Evolutionary conservation across 306 rosid genomes (phyloP), one percentile per base, ranked within the genome.

Genomic region (Sphenostylis stenocarpa): DNA sequence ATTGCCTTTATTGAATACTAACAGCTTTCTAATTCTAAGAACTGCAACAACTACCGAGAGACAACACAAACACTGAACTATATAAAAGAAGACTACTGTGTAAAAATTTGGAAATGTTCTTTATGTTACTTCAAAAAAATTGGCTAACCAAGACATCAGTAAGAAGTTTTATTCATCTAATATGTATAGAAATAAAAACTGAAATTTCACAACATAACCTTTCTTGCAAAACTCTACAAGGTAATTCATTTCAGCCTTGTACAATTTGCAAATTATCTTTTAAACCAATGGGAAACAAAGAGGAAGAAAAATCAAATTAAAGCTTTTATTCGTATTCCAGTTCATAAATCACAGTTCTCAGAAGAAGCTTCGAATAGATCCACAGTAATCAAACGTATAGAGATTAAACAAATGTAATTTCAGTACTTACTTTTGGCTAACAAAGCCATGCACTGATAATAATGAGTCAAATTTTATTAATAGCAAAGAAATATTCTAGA

Each of bases 161-260:
- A 68, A 33, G 34, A 23, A 72, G 77, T 21, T 41, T 39, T 51
- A 4, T 33, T 72, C 17, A 39, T 19, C 5, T 49, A 5, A 33
- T 31, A 70, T 49, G 20, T 70, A 51, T 24, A 70, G 33, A 70
- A 12, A 70, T 19, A 33, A 19, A 20, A 33, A 34, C 63, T 20
- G 13, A 20, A 6, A 52, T 11, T 70, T 33, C 63, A 19, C 34
- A 33, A 19, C 76, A 53, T 34, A 14, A 62, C 49, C 51, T 31
- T 33, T 47, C 48, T 62, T 47, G 36, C 62, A 55, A 20, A 55
- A 72, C 66, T 53, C 49, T 21, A 28, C 17, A 45, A 75, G 62
- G 11, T 19, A 58, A 47, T 66, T 44, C 55, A 66, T 41, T 65
- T 60, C 72, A 49, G 45, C 72, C 77, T 61, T 78, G 13, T 49